These are phyloP conservation scores for Blumeria hordei DNA, from an alignment of 2,329 filamentous ascomycete species.

Conservation along the genomic window DNA sequence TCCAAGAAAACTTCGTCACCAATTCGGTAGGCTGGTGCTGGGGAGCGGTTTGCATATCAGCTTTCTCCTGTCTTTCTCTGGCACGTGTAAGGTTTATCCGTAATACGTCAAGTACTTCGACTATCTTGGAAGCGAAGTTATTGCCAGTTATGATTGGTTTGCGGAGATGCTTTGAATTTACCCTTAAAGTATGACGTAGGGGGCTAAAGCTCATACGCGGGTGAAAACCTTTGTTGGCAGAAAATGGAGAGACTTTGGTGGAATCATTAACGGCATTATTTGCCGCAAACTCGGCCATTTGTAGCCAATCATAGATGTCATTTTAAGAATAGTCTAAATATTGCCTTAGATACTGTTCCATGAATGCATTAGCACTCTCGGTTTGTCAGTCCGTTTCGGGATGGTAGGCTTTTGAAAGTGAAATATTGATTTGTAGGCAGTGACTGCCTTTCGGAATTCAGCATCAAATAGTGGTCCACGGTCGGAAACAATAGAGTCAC, in stretches of 20 bases:
- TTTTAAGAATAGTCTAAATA: constrained; percentile 6
- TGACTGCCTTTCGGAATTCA: constrained; percentile 4
- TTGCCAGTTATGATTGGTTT: too few species aligned
- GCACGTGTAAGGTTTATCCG: too few species aligned
- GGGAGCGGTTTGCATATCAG: too few species aligned
- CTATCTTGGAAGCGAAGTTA: too few species aligned
- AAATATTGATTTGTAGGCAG: constrained; percentile 2
- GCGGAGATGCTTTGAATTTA: too few species aligned
- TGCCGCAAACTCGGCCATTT: constrained; percentile 6
- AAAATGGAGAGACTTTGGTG: constrained; percentile 5
- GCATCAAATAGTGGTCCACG: constrained; percentile 4
- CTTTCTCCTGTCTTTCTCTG: too few species aligned
- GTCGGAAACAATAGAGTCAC: constrained; percentile 4
- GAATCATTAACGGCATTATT: constrained; percentile 3
- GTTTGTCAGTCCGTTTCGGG: constrained; percentile 1
- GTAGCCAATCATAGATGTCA: constrained; percentile 2
- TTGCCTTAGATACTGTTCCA: constrained; percentile 2
- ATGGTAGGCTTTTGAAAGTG: background rate
- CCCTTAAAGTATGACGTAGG: too few species aligned
- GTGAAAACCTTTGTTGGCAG: constrained; percentile 1
- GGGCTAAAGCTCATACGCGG: too few species aligned
- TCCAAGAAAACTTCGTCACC: too few species aligned
- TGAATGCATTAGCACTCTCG: constrained; percentile 4
- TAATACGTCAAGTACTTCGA: too few species aligned
- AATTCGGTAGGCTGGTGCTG: too few species aligned